Evolutionary conservation across 2,329 filamentous ascomycete genomes (phyloP).

Genomic region (Scytalidium sp.): DNA sequence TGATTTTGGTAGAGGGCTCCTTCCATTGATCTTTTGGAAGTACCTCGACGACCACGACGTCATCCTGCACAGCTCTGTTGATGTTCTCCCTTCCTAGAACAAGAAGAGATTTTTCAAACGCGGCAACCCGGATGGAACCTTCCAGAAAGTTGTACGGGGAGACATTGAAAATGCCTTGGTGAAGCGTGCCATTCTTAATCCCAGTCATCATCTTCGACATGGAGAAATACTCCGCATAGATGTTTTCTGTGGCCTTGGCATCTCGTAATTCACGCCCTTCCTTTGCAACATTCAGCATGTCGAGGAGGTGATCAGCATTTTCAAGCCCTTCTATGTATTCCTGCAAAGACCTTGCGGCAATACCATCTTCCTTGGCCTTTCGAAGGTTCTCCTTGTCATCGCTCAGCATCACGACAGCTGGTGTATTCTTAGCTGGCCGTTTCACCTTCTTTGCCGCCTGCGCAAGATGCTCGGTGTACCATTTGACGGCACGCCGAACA

Average conservation of each 20-base stretch:
- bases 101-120: conserved; percentile 85
- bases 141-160: conserved; percentile 98
- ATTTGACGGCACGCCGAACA: conserved; percentile 79
- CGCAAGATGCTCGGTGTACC: conserved; percentile 83
- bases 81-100: conserved; percentile 93
- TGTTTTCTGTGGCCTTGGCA: conserved; percentile 60
- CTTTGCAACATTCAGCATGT: conserved; percentile 85
- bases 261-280: conserved; percentile 63
- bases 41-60: conserved; percentile 89
- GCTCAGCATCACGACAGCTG: conserved; percentile 86
- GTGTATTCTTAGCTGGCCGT: conserved; percentile 53
- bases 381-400: conserved; percentile 85
- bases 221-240: conserved; percentile 88
- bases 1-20: conserved; percentile 88
- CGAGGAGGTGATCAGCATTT: conserved; percentile 79
- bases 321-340: conserved; percentile 84
- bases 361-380: conserved; percentile 73
- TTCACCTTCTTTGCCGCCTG: conserved; percentile 53
- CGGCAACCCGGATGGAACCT: conserved; percentile 82
- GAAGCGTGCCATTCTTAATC: conserved; percentile 80
- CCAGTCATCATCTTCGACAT: conserved; percentile 94
- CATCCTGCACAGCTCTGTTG: conserved; percentile 88
- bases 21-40: conserved; percentile 97
- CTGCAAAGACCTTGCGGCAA: conserved; percentile 65
- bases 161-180: conserved; percentile 94